phyloP scores from a whole-genome alignment of 192 early-diverging fungal genomes.

The Spizellomyces sp. region DNA sequence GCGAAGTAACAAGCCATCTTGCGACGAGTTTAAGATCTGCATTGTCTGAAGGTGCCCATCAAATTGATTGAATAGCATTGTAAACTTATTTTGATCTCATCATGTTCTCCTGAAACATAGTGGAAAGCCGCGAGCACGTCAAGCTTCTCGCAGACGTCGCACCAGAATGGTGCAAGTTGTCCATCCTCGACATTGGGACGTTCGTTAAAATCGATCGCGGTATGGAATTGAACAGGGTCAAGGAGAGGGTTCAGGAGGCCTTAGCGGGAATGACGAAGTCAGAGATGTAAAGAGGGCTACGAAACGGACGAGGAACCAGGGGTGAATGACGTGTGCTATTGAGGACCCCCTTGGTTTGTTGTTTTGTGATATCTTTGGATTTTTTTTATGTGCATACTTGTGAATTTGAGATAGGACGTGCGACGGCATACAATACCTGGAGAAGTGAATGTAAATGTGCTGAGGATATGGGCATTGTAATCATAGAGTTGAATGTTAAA shows the following conservation, averaged over 20 bases:
- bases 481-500: no score
- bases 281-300: not conserved
- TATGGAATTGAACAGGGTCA: not conserved
- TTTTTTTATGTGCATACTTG: no score
- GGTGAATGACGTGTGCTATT: no score
- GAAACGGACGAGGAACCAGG: no score
- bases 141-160: slow-evolving; percentile 24
- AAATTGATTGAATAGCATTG: not conserved
- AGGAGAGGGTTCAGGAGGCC: slow-evolving; percentile 8
- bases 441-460: no score
- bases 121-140: slow-evolving; percentile 35
- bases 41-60: slow-evolving; percentile 31
- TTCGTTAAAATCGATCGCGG: slow-evolving; percentile 12
- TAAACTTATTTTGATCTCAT: no score
- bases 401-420: no score
- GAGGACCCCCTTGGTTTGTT: no score
- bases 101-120: not conserved
- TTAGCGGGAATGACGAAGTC: not conserved
- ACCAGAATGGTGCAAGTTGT: slow-evolving; percentile 39
- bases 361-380: no score
- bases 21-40: slow-evolving; percentile 11
- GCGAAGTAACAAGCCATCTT: slow-evolving; percentile 32
- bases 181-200: slow-evolving; percentile 10
- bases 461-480: no score
- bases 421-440: no score